Percentiles rank a stretch among this genome's conserved stretches.
These are phyloP conservation scores for Hymenoscyphus fraxineus DNA, from an alignment of 2,329 filamentous ascomycete species.

Conservation along the genomic window DNA sequence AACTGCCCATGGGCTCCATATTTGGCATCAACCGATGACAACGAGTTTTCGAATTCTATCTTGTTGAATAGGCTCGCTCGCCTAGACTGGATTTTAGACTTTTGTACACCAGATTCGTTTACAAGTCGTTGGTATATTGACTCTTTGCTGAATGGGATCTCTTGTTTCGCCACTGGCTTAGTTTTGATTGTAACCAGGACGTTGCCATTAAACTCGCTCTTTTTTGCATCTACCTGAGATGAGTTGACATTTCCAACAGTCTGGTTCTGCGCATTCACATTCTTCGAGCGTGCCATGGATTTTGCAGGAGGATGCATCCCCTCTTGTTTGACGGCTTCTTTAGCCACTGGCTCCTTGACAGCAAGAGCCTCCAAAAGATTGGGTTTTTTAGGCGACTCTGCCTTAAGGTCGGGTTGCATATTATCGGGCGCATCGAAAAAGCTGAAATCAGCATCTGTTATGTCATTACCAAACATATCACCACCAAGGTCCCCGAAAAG, in stretches of 20 bases:
- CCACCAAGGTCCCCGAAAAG: conserved; percentile 66
- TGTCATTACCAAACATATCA: conserved; percentile 64
- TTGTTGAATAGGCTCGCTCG: conserved; percentile 30
- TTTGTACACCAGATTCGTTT: conserved; percentile 9
- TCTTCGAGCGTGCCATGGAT: neutral
- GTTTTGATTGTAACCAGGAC: neutral
- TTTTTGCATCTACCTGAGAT: neutral
- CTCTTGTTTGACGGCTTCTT: neutral
- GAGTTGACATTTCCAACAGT: neutral
- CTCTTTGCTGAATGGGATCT: conserved; percentile 31
- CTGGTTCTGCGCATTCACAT: neutral
- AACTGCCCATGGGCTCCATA: conserved; percentile 32
- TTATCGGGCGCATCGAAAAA: conserved; percentile 67
- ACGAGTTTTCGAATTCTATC: conserved; percentile 31
- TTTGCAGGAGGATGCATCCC: conserved; percentile 9
- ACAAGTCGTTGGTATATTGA: conserved; percentile 29
- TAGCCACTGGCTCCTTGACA: neutral
- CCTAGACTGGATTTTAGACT: conserved; percentile 11
- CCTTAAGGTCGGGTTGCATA: conserved; percentile 25
- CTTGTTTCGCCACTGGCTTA: neutral
- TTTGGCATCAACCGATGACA: conserved; percentile 32
- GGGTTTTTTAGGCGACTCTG: conserved; percentile 12
- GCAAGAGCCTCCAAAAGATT: conserved; percentile 7
- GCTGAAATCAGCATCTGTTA: conserved; percentile 81
- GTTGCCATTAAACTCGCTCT: neutral